A percentile compares a stretch with the other conserved stretches of the same genome.
phyloP scores from a whole-genome alignment of 805 yeast genomes.

The Candida gorgasii region DNA sequence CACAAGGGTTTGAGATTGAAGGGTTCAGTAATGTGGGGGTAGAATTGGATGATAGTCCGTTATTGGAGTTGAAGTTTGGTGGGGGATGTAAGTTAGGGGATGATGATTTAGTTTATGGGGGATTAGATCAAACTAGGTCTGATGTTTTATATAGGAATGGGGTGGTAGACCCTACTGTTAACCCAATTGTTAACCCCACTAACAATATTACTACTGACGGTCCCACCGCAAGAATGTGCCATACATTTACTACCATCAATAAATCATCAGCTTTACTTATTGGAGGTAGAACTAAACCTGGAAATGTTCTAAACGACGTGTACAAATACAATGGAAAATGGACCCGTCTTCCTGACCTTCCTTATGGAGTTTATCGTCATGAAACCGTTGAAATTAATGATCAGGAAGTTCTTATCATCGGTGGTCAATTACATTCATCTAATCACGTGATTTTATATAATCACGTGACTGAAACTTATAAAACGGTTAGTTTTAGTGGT shows the following conservation, averaged over 20 bases:
- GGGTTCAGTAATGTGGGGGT: background rate
- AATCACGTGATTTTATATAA: slow-evolving; percentile 23
- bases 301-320: slow-evolving; percentile 36
- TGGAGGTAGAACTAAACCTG: slow-evolving; percentile 74
- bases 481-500: background rate
- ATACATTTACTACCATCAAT: slow-evolving; percentile 43
- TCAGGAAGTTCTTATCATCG: slow-evolving; percentile 46
- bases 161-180: slow-evolving; percentile 22
- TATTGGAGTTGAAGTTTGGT: slow-evolving; percentile 39
- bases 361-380: slow-evolving; percentile 55
- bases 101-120: slow-evolving; percentile 39
- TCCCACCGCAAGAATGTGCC: slow-evolving; percentile 56
- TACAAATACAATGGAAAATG: slow-evolving; percentile 36
- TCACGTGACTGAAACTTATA: slow-evolving; percentile 3
- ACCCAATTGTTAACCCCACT: too few species aligned
- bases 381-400: slow-evolving; percentile 29
- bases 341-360: slow-evolving; percentile 40
- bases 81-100: slow-evolving; percentile 29
- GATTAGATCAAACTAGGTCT: slow-evolving; percentile 34
- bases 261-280: slow-evolving; percentile 36
- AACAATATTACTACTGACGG: too few species aligned
- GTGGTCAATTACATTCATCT: slow-evolving; percentile 39
- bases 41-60: background rate
- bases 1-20: background rate
- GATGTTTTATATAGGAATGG: slow-evolving; percentile 13